Evolutionary conservation across 2,329 filamentous ascomycete species (phyloP), one percentile per base, ranked within the genome.

Genomic region (Curvularia hawaiiensis): DNA sequence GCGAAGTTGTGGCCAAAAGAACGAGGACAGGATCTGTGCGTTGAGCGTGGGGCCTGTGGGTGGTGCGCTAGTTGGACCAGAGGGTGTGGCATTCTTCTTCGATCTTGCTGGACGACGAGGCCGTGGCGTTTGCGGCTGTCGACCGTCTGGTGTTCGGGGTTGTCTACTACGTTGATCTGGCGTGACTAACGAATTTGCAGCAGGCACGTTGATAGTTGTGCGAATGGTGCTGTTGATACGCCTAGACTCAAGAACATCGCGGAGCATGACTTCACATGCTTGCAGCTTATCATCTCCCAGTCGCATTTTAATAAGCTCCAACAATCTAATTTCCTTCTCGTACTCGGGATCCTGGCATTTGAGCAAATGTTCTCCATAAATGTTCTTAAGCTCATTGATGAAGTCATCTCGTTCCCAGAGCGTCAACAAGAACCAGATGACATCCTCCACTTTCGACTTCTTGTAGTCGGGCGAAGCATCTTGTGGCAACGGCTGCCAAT

Each of bases 241-340:
- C 59, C 84, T 83, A 1, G 92, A 96, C 70, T 97, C 93, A 63
- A 90, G 85, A 35, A 98, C 90, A 73, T 99, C 95, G 62, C 90
- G 91, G 56, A 99, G 85, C 95, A 99, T 99, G 68, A 99, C 95
- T 72, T 99, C 94, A 75, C 93, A 97, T 48, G 91, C 90, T 73
- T 98, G 95, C 45, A 99, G 80, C 16, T 91, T 88, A 28, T 85
- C 84, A 64, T 97, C 92, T 24, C 94, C 94, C 55, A 97, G 93
- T 9, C 93, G 88, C 60, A 91, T 84, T 79, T 97, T 97, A 58
- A 99, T 84, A 10, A 98, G 83, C 56, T 94, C 88, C 6, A 98
- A 83, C 4, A 97, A 90, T 54, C 90, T 89, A 52, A 91, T 73
- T 72, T 91, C 95, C 74, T 92, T 92, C 58, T 90, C 84, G 66